These are phyloP conservation scores for Anisodus tanguticus DNA, from an alignment of 257 asterid genomes.

Conservation along the genomic window DNA sequence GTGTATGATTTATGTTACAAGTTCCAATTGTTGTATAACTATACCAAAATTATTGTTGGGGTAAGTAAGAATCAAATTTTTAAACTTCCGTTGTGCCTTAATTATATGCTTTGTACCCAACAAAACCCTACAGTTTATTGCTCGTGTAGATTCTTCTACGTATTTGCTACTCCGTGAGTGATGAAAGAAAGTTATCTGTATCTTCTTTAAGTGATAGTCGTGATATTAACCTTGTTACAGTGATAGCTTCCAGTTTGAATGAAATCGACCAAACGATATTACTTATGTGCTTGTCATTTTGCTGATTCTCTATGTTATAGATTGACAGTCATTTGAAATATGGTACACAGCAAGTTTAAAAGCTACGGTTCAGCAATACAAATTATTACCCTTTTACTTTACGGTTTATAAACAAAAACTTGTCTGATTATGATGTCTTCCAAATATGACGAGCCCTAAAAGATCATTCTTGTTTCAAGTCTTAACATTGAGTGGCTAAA, in stretches of 20 bases:
- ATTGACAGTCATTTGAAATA: neutral
- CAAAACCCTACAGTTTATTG: neutral
- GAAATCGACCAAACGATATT: slow-evolving; percentile 10
- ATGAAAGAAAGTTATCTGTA: slow-evolving; percentile 2
- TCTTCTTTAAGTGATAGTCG: neutral
- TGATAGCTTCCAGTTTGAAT: neutral
- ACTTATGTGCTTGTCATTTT: neutral
- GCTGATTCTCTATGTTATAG: neutral
- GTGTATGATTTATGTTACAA: too few relatives aligned
- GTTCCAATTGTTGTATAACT: too few relatives aligned
- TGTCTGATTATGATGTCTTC: neutral
- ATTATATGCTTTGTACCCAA: too few relatives aligned
- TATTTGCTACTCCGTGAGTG: neutral
- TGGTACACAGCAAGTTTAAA: neutral
- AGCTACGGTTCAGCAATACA: neutral
- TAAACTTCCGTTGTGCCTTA: too few relatives aligned
- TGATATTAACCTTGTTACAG: neutral
- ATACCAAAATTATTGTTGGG: too few relatives aligned
- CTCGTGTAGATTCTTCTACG: neutral
- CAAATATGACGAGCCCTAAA: neutral
- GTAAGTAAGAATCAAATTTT: too few relatives aligned
- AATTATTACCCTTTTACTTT: neutral
- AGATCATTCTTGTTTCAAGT: neutral
- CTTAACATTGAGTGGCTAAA: too few relatives aligned
- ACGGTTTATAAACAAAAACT: neutral